Evolutionary conservation across 768 basidiomycete species (phyloP), one percentile per base, ranked within the genome.

Genomic region (Kwoniella pini): DNA sequence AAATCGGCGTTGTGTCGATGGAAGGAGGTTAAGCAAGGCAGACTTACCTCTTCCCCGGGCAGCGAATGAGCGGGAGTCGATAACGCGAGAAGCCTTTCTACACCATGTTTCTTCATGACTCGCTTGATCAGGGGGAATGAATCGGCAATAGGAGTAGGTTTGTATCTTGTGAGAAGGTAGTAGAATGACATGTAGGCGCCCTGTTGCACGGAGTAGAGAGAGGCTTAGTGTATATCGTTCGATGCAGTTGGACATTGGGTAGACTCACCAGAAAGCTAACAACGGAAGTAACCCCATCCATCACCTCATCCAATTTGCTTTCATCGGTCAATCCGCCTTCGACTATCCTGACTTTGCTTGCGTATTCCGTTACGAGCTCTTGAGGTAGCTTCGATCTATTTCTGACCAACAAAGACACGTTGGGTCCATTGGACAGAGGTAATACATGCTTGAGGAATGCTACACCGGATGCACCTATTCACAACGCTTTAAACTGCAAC

Each of bases 101-200:
- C 57, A 10, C 57, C 57, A 33, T 58, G 45, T 26, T 43, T 50
- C 49, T 51, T 39, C 57, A 58, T 58, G 11, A 58, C 48, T 11
- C 13, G 21, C 39, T 58, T 58, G 57, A 58, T 43, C 2, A 58
- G 13, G 9, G 27, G 39, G 38, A 58, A 42, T 0, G 57, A 58
- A 22, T 58, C 48, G 0, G 48, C 57, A 19, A 58, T 58, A 17
- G 57, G 57, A 9, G 57, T 58, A 5, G 57, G 57, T 22, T 17
- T 51, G 0, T 22, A n/a, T 17, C 57, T 33, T 17, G 57, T 50
- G 33, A 58, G 13, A 13, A 58, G 39, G 26, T 51, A 48, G n/a
- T n/a, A 28, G 3, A 58, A 33, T 13, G 57, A 50, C 31, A 38
- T 36, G 19, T 58, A 58, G 13, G 57, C 48, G 2, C 57, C 57